Evolutionary conservation across 305 asterid species (phyloP), one percentile per base, ranked within the genome.

Genomic region (Rubia peregrina): DNA sequence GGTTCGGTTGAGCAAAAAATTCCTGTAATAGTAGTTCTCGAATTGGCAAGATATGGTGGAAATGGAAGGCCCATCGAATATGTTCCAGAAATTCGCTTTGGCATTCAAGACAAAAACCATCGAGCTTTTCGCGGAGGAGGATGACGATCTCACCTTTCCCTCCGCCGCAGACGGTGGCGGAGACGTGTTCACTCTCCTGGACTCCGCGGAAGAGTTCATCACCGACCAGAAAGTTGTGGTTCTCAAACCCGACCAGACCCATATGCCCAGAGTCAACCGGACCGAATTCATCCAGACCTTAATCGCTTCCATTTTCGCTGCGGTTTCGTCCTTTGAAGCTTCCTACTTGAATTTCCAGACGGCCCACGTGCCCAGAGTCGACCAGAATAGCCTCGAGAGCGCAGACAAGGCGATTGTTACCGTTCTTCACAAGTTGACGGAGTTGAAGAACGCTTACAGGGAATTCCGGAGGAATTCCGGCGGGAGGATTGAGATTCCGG

Each of bases 191-290:
- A 72, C 85, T 46, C 93, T 89, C 22, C 84, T 93, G 22, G 90
- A 88, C 68, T 90, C 97, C 7, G 84, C 97, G 3, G 97, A 93
- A 77, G 97, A 89, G 68, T 84, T 89, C 82, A 86, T 93, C 79
- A 82, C 92, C 33, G 87, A 91, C 82, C 97, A 89, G 78, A 93
- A 89, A 65, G 97, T 90, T 12, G 96, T 90, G 33, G 95, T 90
- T 33, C 76, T 93, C 72, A 93, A 88, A 59, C 97, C 97, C 21
- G 98, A 90, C 81, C 72, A 84, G 42, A 19, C 48, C 14, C 67
- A 71, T 43, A 9, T 40, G n/a, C 72, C 72, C 19, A 59, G 53
- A 61, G 42, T 69, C 38, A 57, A 65, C 65, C 69, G 73, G 42
- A 33, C 82, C 57, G 84, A 69, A 5, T 76, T 93, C 40, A 46